phyloP scores from a whole-genome alignment of 768 basidiomycete species.

The Suillus luteus region DNA sequence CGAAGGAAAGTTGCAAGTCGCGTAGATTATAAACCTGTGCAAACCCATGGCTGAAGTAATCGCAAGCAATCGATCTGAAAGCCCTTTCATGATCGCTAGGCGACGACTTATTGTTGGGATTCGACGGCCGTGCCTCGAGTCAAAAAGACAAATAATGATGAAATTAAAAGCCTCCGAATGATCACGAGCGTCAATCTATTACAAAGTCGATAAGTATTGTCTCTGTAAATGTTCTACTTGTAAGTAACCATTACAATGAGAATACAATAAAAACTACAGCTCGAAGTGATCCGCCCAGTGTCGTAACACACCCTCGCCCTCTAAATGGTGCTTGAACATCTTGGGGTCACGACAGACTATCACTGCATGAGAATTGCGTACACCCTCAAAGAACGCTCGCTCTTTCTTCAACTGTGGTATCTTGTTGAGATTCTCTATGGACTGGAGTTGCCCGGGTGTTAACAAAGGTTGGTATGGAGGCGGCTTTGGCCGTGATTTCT shows the following conservation, averaged over 20 bases:
- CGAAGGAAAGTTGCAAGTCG: background rate
- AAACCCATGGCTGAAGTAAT: too few relatives aligned
- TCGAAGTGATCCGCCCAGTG: conserved; percentile 73
- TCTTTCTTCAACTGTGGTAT: conserved; percentile 73
- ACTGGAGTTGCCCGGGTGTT: conserved; percentile 55
- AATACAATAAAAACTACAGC: conserved; percentile 29
- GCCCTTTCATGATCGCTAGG: conserved; percentile 5
- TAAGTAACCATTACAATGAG: conserved; percentile 8
- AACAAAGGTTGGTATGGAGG: conserved; percentile 46
- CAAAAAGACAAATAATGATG: background rate
- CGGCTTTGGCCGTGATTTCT: conserved; percentile 13
- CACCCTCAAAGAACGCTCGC: conserved; percentile 58
- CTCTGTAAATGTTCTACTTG: conserved; percentile 1
- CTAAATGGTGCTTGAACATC: conserved; percentile 55
- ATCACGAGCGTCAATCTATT: conserved; percentile 1
- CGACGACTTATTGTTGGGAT: conserved; percentile 3
- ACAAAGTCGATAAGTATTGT: background rate
- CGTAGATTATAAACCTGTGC: background rate
- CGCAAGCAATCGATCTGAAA: background rate
- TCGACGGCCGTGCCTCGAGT: background rate
- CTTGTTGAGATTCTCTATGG: conserved; percentile 61
- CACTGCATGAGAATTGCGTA: conserved; percentile 68
- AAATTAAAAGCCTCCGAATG: conserved; percentile 1
- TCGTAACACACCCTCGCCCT: conserved; percentile 65
- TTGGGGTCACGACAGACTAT: conserved; percentile 72